Evolutionary conservation across 306 rosid species (phyloP).

Genomic region (Glycine tomentella): DNA sequence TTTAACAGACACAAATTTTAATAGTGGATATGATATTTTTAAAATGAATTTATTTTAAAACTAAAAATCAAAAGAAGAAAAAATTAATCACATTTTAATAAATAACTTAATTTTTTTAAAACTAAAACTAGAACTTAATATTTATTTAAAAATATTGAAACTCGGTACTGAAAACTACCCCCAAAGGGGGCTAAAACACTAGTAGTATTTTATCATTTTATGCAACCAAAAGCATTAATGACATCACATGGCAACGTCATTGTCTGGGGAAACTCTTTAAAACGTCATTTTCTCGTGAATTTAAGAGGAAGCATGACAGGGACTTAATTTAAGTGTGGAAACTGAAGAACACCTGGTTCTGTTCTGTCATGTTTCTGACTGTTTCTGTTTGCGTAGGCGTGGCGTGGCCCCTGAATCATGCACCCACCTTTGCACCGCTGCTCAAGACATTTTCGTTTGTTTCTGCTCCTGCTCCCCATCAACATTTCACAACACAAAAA

Average conservation of each 20-base stretch:
- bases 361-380: slow-evolving; percentile 40
- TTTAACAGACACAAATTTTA: too few relatives aligned
- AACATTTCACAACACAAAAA: not conserved
- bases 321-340: slow-evolving; percentile 4
- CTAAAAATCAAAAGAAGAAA: too few relatives aligned
- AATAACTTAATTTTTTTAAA: too few relatives aligned
- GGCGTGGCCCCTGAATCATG: slow-evolving; percentile 19
- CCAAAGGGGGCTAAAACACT: too few relatives aligned
- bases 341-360: slow-evolving; percentile 37
- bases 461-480: not conserved
- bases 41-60: too few relatives aligned
- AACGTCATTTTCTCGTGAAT: slow-evolving; percentile 31
- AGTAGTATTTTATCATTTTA: too few relatives aligned
- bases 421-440: slow-evolving; percentile 8
- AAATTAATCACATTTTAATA: too few relatives aligned
- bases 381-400: slow-evolving; percentile 33
- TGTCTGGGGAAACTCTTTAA: not conserved
- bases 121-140: too few relatives aligned
- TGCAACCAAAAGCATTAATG: not conserved
- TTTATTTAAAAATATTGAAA: too few relatives aligned
- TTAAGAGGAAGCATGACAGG: slow-evolving; percentile 16
- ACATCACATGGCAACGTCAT: not conserved
- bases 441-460: not conserved
- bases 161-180: too few relatives aligned
- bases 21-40: too few relatives aligned